Conservation (phyloP, 768 basidiomycete genomes). For the Boletus rex-veris region DNA sequence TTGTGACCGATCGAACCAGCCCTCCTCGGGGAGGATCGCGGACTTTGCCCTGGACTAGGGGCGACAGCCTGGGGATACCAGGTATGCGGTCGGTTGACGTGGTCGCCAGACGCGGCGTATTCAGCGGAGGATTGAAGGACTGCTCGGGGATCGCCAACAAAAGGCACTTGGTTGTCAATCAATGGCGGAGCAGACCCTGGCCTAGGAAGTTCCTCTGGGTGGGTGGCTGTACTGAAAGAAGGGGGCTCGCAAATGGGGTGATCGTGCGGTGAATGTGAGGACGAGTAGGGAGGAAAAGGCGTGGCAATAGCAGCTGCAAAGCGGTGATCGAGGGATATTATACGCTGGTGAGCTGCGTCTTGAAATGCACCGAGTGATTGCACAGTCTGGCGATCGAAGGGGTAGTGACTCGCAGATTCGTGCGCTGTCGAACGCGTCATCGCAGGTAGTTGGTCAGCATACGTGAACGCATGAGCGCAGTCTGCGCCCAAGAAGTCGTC, state of each 20-base stretch:
- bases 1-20: slow-evolving; percentile 32
- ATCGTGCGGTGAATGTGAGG: slow-evolving; percentile 31
- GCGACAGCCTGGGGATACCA: slow-evolving; percentile 20
- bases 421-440: slow-evolving; percentile 15
- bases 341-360: slow-evolving; percentile 15
- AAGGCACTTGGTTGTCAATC: slow-evolving; percentile 29
- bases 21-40: slow-evolving; percentile 32
- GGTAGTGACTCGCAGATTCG: slow-evolving; percentile 8
- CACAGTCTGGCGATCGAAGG: slow-evolving; percentile 18
- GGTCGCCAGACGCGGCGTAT: slow-evolving; percentile 12
- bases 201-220: slow-evolving; percentile 19
- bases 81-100: slow-evolving; percentile 14
- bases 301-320: slow-evolving; percentile 21
- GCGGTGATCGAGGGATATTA: slow-evolving; percentile 24
- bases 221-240: slow-evolving; percentile 28
- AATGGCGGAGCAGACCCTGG: slow-evolving; percentile 30
- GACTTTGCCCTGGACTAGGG: slow-evolving; percentile 25
- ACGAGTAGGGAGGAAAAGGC: slow-evolving; percentile 29
- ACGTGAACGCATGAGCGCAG: slow-evolving; percentile 11
- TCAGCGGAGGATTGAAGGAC: slow-evolving; percentile 16
- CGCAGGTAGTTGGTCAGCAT: slow-evolving; percentile 10
- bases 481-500: slow-evolving; percentile 19
- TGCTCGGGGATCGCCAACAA: slow-evolving; percentile 27
- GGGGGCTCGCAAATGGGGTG: slow-evolving; percentile 22
- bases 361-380: slow-evolving; percentile 17